Evolutionary conservation across 257 asterid species (phyloP), one percentile per base, ranked within the genome.

Genomic region (Forsythia suspensa): DNA sequence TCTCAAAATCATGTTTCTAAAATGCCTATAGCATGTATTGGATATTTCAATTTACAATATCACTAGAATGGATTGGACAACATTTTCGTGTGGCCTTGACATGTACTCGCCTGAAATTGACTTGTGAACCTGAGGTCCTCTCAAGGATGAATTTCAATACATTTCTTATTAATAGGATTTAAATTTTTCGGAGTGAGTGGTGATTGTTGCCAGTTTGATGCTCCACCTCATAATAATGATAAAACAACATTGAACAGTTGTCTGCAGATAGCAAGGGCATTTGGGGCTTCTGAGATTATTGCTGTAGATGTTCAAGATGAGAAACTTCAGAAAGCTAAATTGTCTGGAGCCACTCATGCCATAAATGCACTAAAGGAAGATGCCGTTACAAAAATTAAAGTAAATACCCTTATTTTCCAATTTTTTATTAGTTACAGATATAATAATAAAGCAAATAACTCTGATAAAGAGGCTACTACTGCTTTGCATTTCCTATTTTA

Each of bases 271-370:
- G 98, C 99, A 72, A 88, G 90, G 82, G 99, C 98, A 79, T 95
- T 94, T 87, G 99, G 99, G 78, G 99, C 99, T 37, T 92, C 98
- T 78, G 96, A 90, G 86, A 92, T 95, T 71, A 95, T 95, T 82
- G 97, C 98, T 11, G 99, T 95, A 72, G 99, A 93, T 91, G 90
- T 95, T 72, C 96, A 90, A 77, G 99, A 95, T 75, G 98, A 93
- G 79, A 95, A 95, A 85, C 89, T 95, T 84, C 80, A 90, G 90
- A 92, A 91, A 82, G 99, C 99, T 29, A 88, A 89, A 81, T 77
- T 71, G 70, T 82, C 85, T 84, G 99, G 99, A 59, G 99, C 98
- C 80, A 95, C 99, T 83, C 96, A 93, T 72, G 84, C 91, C 82
- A 84, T 94, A 74, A 95, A 95, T 87, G 80, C 99, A 57, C 85